Evolutionary conservation across 2,329 filamentous ascomycete genomes (phyloP).

Genomic region (Diaporthe sp.): DNA sequence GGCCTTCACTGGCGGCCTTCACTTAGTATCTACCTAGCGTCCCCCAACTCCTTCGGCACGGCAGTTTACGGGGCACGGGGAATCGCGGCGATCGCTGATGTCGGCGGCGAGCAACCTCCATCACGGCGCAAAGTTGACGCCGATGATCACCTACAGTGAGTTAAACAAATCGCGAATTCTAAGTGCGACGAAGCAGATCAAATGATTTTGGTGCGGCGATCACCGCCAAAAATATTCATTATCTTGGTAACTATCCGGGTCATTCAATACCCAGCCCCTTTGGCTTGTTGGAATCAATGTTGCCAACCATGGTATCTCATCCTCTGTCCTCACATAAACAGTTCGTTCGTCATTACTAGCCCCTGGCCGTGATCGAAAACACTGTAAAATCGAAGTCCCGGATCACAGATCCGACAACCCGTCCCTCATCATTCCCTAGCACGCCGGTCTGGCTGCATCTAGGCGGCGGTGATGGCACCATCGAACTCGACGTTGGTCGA

Average conservation of each 20-base stretch:
- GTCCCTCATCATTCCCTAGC: not conserved
- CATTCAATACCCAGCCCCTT: not conserved
- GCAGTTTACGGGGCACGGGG: constrained; percentile 7
- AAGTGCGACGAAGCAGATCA: not conserved
- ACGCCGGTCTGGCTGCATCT: not conserved
- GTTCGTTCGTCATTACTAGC: constrained; percentile 24
- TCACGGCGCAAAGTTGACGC: not conserved
- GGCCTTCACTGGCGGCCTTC: no score
- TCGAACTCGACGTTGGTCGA: constrained; percentile 52
- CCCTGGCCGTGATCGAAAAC: constrained; percentile 13
- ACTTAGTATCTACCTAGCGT: not conserved
- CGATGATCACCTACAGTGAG: no score
- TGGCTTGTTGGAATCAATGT: not conserved
- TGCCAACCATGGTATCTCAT: constrained; percentile 12
- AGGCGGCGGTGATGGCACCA: constrained; percentile 37
- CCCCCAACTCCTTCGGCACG: not conserved
- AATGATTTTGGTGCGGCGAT: not conserved
- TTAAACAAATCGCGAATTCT: not conserved
- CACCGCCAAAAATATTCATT: not conserved
- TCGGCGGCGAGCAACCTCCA: not conserved
- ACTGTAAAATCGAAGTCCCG: constrained; percentile 2
- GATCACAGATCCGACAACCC: constrained; percentile 8
- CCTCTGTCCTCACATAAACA: constrained; percentile 7
- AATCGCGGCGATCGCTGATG: not conserved
- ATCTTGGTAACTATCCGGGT: not conserved